A percentile compares a stretch with the other conserved stretches of the same genome.
Conservation (phyloP, 2,329 filamentous ascomycete genomes). For the Alternaria sp. region DNA sequence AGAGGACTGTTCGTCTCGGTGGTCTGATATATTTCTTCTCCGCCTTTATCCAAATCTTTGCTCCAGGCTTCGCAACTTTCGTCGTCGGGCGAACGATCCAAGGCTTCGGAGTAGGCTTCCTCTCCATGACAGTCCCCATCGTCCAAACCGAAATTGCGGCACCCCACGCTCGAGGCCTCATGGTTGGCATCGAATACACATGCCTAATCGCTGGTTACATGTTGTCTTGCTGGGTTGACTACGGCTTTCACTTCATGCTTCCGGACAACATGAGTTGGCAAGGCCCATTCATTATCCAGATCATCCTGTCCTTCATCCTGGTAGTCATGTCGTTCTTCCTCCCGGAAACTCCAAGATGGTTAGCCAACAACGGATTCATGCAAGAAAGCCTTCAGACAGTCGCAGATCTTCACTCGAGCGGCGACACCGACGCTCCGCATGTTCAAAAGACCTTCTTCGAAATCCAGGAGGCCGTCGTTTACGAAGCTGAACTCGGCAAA, state of each 20-base stretch:
- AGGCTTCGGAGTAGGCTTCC: constrained; percentile 48
- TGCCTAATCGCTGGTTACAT: constrained; percentile 52
- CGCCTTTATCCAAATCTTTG: constrained; percentile 51
- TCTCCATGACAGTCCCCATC: constrained; percentile 50
- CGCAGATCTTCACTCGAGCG: constrained; percentile 53
- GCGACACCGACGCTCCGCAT: constrained; percentile 44
- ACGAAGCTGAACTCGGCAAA: no score
- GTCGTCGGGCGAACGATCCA: constrained; percentile 48
- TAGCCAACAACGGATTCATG: constrained; percentile 54
- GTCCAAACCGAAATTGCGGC: constrained; percentile 51
- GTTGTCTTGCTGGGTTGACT: constrained; percentile 54
- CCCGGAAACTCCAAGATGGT: constrained; percentile 45
- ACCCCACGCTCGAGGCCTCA: constrained; percentile 46
- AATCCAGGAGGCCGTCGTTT: no score
- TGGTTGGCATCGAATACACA: constrained; percentile 54
- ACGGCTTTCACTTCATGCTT: constrained; percentile 50
- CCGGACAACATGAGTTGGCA: constrained; percentile 48
- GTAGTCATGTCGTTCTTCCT: constrained; percentile 48
- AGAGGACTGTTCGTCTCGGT: constrained; percentile 49
- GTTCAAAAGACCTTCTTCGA: no score
- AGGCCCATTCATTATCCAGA: constrained; percentile 46
- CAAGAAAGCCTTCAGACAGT: constrained; percentile 53
- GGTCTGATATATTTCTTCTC: constrained; percentile 52
- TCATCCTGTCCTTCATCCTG: constrained; percentile 45
- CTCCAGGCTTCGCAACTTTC: constrained; percentile 47